Evolutionary conservation across 1,284 basidiomycete species (phyloP), one percentile per base, ranked within the genome.

Genomic region (Microbotryum violaceum): DNA sequence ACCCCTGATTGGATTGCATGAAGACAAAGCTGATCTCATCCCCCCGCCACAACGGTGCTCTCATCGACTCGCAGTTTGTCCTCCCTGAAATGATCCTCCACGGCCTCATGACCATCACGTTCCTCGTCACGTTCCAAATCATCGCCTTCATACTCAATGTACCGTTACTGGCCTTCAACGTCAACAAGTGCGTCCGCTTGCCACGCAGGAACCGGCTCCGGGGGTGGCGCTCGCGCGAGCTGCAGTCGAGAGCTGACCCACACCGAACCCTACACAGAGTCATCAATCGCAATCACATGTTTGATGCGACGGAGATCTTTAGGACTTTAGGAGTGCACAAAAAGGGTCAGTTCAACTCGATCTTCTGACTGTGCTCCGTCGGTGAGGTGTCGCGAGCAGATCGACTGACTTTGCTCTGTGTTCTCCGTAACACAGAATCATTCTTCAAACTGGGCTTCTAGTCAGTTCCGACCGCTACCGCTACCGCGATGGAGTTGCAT

Each of bases 271-370:
- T 16, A 20, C 2, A 10, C 75, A 97, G 92, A 78, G 91, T 97
- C 74, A 83, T 89, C 73, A 86, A 86, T 76, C 92, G 92, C 74
- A 88, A 88, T 73, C 93, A 97, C 78, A 94, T 97, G 89, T 94
- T 97, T 75, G 94, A 99, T 76, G 94, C 94, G 57, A 98, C 96
- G 37, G 96, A 98, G 77, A 98, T 98, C 72, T 98, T 99, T 83
- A 83, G 96, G 70, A 94, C 94, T 65, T 78, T 98, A 52, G 85
- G 87, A 20, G 85, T 82, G 48, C 96, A 97, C 78, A 99, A 99
- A 80, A 97, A 93, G 76, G 93, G 66, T 67, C 21, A 12, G 65
- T 21, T 3, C 25, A 69, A 46, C 23, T 16, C 33, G 20, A 14
- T 27, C 12, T n/a, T 9, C 9, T 10, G 10, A 44, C 6, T 54